A percentile compares a stretch with the other conserved stretches of the same genome.
Conservation (phyloP, 495 filamentous ascomycete species). For the Penicillium dipodomyicola region DNA sequence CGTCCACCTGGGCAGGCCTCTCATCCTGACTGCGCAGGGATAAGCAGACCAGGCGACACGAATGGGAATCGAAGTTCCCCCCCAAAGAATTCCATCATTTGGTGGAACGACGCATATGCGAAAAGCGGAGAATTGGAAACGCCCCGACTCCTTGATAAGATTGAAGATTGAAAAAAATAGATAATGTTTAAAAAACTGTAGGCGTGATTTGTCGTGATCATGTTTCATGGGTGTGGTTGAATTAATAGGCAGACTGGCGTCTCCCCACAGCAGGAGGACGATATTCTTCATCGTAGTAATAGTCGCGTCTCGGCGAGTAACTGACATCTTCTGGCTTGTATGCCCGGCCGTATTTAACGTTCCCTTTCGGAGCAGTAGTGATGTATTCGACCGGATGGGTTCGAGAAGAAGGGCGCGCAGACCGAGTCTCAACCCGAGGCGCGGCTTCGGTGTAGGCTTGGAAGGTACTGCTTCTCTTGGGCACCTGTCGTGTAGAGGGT, state of each 20-base stretch:
- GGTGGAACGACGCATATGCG: constrained; percentile 6
- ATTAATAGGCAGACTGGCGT: constrained; percentile 27
- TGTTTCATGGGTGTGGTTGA: constrained; percentile 9
- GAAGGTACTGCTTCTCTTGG: constrained; percentile 23
- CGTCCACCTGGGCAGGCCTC: neutral
- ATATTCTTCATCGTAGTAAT: constrained; percentile 22
- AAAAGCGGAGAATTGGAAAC: constrained; percentile 4
- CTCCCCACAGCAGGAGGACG: constrained; percentile 23
- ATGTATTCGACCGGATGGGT: constrained; percentile 21
- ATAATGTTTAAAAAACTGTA: constrained; percentile 11
- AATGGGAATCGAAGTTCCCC: neutral
- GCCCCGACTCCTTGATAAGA: constrained; percentile 2
- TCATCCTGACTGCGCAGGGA: neutral
- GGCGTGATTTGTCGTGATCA: constrained; percentile 23
- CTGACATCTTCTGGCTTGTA: constrained; percentile 19
- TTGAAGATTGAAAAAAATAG: neutral
- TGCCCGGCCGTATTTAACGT: constrained; percentile 21
- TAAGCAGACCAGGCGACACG: neutral
- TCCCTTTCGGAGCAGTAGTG: constrained; percentile 9
- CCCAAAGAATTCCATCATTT: constrained; percentile 15
- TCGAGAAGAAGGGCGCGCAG: constrained; percentile 18
- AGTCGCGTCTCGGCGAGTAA: constrained; percentile 13
- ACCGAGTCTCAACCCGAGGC: constrained; percentile 21
- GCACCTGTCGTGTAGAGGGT: constrained; percentile 10
- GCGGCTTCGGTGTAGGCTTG: constrained; percentile 11